Base-by-base conservation (phyloP, 2,329 filamentous ascomycete genomes). In the Cladophialophora immunda region DNA sequence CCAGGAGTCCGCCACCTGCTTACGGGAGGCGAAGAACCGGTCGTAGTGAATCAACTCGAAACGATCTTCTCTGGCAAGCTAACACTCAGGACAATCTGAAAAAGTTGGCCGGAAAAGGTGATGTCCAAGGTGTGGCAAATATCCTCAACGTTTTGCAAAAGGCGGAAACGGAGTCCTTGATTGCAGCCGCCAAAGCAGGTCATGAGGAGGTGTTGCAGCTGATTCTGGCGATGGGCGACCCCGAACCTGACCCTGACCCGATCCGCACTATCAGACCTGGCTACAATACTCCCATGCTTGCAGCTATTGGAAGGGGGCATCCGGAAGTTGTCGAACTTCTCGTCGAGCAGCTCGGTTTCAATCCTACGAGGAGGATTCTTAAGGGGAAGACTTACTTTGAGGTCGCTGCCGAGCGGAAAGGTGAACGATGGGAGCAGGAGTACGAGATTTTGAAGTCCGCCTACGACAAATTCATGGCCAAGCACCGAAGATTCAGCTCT, bases 391-490 rank as follows among this genome's bases (percentile, higher is more conserved):
- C 92, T 0, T 99, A 98, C 77, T 91, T 89, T 74, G 93, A 99
- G 70, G 89, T 98, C 68, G 93, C 95, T 1, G 87, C 90, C 73
- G 89, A 92, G 56, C 89, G 93, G 47, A 89, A 89, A 71, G 94
- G 95, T 0, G 92, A 94, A 7, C 91, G 92, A 67, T 97, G 94
- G 93, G 90, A 94, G 76, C 89, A 94, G 68, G 95, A 99, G 77
- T 89, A 91, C 70, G 87, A 93, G 52, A 82, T 96, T 63, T 79
- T 99, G 57, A 94, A 94, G 76, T 85, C 89, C n/a, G 81, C 82
- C 1, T 83, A 79, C 67, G 80, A 83, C 54, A 79, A 78, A 34
- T 76, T 78, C 68, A 50, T 71, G 29, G 66, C 66, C 34, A 74
- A 76, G 68, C 65, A 68, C 70, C 19, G 76, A 76, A 58, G 65